phyloP scores from a whole-genome alignment of 805 yeast genomes.

The Teunomyces stri region DNA sequence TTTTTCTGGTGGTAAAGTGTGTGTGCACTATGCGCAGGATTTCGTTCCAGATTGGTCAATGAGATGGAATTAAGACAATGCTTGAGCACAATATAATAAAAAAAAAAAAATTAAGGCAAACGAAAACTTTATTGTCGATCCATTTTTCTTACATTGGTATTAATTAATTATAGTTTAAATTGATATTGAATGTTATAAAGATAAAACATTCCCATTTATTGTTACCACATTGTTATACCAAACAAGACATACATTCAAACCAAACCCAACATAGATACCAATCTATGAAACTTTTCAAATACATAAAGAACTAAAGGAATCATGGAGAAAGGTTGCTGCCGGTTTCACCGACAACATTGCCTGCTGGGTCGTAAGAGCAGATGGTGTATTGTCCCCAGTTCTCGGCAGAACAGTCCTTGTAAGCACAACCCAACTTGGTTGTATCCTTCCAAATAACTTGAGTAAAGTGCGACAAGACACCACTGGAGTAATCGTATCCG shows the following conservation, averaged over 20 bases:
- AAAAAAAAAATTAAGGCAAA: too few relatives aligned
- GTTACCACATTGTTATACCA: background rate
- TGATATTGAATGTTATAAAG: too few relatives aligned
- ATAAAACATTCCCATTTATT: background rate
- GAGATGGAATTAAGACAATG: too few relatives aligned
- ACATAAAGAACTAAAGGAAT: background rate
- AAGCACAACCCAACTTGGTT: conserved; percentile 68
- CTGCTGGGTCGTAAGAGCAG: conserved; percentile 74
- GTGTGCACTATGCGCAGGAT: background rate
- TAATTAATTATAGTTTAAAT: too few relatives aligned
- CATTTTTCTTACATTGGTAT: too few relatives aligned
- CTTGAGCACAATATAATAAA: too few relatives aligned
- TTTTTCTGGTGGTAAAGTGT: background rate
- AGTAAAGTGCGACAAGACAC: conserved; percentile 62
- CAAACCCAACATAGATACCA: background rate
- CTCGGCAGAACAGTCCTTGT: conserved; percentile 51
- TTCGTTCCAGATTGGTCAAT: too few relatives aligned
- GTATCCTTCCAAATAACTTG: conserved; percentile 73
- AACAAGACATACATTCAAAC: background rate
- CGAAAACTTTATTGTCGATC: too few relatives aligned
- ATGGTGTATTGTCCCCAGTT: conserved; percentile 58
- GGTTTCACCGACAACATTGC: conserved; percentile 56
- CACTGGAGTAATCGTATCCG: conserved; percentile 22
- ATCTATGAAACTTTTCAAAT: background rate
- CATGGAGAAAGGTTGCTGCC: conserved; percentile 11